Conservation (phyloP, 805 yeast species). For the Candida suzukii region DNA sequence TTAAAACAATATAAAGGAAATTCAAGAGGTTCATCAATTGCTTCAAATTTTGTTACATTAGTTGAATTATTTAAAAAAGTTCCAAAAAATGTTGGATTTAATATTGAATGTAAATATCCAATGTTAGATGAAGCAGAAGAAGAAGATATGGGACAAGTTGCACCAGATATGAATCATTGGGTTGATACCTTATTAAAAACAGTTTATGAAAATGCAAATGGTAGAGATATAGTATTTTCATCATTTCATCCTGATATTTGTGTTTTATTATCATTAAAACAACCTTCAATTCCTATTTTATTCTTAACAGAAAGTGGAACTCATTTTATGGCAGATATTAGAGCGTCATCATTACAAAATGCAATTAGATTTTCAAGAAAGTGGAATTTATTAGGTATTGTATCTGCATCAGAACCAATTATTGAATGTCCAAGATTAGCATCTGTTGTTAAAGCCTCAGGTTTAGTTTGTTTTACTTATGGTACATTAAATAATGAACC, state of each 20-base stretch:
- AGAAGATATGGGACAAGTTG: conserved; percentile 82
- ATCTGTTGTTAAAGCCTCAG: conserved; percentile 83
- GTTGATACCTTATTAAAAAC: conserved; percentile 78
- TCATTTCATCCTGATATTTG: conserved; percentile 95
- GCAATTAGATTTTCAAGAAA: conserved; percentile 86
- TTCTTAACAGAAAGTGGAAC: conserved; percentile 90
- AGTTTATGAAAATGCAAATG: conserved; percentile 71
- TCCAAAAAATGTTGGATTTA: conserved; percentile 83
- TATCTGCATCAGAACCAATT: conserved; percentile 79
- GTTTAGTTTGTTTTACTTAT: conserved; percentile 89
- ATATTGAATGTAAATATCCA: conserved; percentile 92
- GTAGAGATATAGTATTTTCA: conserved; percentile 83
- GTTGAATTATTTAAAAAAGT: conserved; percentile 76
- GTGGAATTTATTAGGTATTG: conserved; percentile 90
- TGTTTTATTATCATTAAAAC: conserved; percentile 76
- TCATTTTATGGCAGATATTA: conserved; percentile 74
- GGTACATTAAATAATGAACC: conserved; percentile 84
- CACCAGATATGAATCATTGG: conserved; percentile 78
- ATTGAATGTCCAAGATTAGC: conserved; percentile 88
- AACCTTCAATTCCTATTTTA: conserved; percentile 87
- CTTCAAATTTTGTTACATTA: conserved; percentile 85
- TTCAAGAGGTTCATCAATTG: conserved; percentile 79
- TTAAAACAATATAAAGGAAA: conserved; percentile 88
- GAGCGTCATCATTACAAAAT: conserved; percentile 83
- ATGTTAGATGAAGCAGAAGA: conserved; percentile 88